Evolutionary conservation across 2,329 filamentous ascomycete species (phyloP).

Genomic region (Phyllosticta ampelicida): DNA sequence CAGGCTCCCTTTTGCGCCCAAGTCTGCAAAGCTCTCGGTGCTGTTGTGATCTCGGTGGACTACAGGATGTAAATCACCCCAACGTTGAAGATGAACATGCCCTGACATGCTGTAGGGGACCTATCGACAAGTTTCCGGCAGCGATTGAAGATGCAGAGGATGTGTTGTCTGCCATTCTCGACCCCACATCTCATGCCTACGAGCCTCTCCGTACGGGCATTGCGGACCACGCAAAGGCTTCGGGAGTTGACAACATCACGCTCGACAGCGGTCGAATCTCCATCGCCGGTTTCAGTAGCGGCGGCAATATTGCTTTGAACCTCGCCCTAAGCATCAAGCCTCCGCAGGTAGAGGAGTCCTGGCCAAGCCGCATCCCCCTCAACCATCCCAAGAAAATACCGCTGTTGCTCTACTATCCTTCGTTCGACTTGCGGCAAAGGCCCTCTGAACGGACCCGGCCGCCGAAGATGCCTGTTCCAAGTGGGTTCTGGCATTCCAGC

Average conservation of each 20-base stretch:
- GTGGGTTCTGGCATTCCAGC: constrained; percentile 19
- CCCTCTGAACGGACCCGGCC: constrained; percentile 31
- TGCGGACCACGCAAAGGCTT: constrained; percentile 14
- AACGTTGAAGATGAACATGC: neutral
- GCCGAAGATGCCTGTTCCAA: constrained; percentile 20
- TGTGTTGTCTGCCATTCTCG: constrained; percentile 32
- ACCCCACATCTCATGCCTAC: constrained; percentile 16
- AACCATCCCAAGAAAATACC: constrained; percentile 26
- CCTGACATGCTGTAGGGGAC: constrained; percentile 20
- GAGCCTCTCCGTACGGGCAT: neutral
- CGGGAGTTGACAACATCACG: constrained; percentile 16
- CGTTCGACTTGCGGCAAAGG: constrained; percentile 30
- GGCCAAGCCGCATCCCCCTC: constrained; percentile 28
- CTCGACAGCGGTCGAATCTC: constrained; percentile 31
- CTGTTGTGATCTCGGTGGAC: constrained; percentile 37
- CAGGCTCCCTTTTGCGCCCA: constrained; percentile 38
- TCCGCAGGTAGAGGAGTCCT: constrained; percentile 23
- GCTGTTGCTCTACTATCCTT: constrained; percentile 34
- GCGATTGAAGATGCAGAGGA: constrained; percentile 40
- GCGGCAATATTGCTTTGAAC: constrained; percentile 39
- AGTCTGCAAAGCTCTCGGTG: constrained; percentile 30
- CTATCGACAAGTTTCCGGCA: constrained; percentile 36
- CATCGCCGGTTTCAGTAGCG: constrained; percentile 36
- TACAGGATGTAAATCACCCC: constrained; percentile 29
- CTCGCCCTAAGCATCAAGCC: constrained; percentile 26